Base-by-base conservation (phyloP, 2,329 filamentous ascomycete genomes). In the Ascochyta lentis region DNA sequence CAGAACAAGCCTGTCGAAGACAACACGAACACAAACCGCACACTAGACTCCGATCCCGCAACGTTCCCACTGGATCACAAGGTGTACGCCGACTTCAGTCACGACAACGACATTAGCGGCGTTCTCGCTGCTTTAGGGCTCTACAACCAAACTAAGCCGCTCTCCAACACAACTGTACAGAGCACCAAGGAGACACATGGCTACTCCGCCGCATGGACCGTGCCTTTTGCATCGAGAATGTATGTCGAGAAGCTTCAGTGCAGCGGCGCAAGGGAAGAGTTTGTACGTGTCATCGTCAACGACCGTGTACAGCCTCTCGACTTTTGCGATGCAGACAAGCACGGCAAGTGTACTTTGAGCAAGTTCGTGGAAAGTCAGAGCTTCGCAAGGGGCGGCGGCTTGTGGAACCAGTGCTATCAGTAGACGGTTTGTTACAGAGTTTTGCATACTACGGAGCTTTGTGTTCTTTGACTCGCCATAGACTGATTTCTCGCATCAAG, bases 161-260 rank as follows among this genome's bases (percentile, higher is more conserved):
- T 81, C 3, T 76, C 77, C 0, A 80, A 78, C 44, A 77, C 74
- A 1, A 77, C 72, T 0, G 74, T 85, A 24, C 71, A 82, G 35
- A 78, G 82, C 39, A 80, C 84, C 0, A 64, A 76, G 6, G 73
- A 86, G 53, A 83, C 84, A 1, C 80, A 84, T 33, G 91, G 91
- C 3, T 96, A 86, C 72, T 88, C 89, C 10, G 86, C 91, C 0
- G 83, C 88, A 13, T 94, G 90, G 88, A 85, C 86, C 0, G 91
- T 96, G 16, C 90, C 93, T 0, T 96, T 97, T 76, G 90, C 84
- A 0, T 88, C 86, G 16, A 82, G 92, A 49, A 84, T 92, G 75
- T 96, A 96, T 73, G 85, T 97, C 33, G 93, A 97, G 81, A 95
- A 94, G 81, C 87, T 96, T 84, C 76, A 76, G 37, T 97, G 93